Base-by-base conservation (phyloP, 805 yeast genomes). In the Monosporozyma yasuniensis region DNA sequence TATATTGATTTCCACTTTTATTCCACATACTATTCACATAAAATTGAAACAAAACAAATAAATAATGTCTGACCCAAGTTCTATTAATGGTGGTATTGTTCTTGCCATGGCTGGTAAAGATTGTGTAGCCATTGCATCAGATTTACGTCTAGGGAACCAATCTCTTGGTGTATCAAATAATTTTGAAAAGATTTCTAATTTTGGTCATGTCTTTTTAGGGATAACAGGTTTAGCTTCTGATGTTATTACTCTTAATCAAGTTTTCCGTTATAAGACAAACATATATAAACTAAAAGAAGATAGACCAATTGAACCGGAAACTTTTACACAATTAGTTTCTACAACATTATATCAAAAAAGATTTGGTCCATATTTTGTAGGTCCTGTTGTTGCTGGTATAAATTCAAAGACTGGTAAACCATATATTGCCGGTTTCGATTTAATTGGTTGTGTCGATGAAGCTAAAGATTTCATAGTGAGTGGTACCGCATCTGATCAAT, bases 51-150 rank as follows among this genome's bases (percentile, higher is more conserved):
- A 8, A 46, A 11, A 19, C 21, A 39, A n/a, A 38, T 10, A 23
- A 7, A 51, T 32, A 21, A 81, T 83, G 88, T 81, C 87, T 42
- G 89, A 84, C 69, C 89, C 89, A 63, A 81, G 87, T 66, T 80
- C 88, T 42, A 76, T 83, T 57, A 84, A 84, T 65, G 88, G 97
- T 72, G 99, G 99, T 71, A 78, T 96, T 55, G 96, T 96, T 47
- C 95, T 95, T 32, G 99, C 99, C 56, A 93, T 93, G 99, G 84
- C 84, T 23, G 99, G 99, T 61, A 90, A 95, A 65, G 97, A 89
- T 59, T 93, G 99, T 75, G 90, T 93, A 50, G 99, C 98, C 28
- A 89, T 93, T 61, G 99, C 97, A 3, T 84, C 93, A 60, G 99
- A 93, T 71, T 74, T 93, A 64, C 83, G 98, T 62, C 74, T 93